Percentiles rank a stretch among this genome's conserved stretches.
These are phyloP conservation scores for Heterobasidion irregulare DNA, from an alignment of 1,284 basidiomycete genomes.

Conservation along the genomic window DNA sequence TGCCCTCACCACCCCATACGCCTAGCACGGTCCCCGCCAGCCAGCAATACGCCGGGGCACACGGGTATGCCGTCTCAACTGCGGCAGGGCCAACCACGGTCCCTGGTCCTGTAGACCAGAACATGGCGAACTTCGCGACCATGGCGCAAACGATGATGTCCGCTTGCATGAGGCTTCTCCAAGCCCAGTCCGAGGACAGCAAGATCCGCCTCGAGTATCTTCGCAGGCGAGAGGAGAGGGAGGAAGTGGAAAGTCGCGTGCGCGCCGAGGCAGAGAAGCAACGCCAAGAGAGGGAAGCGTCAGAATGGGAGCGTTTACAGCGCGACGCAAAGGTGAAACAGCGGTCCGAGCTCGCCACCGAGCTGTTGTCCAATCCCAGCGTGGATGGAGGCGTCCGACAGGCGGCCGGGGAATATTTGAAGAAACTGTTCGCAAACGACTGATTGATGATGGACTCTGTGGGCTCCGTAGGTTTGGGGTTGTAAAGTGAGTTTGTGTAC, in stretches of 20 bases:
- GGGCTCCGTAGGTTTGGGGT: too few species aligned
- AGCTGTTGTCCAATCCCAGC: constrained; percentile 43
- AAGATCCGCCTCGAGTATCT: constrained; percentile 46
- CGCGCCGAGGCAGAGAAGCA: constrained; percentile 40
- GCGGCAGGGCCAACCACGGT: background rate
- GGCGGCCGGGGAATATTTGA: constrained; percentile 61
- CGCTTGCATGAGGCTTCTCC: constrained; percentile 46
- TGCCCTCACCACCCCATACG: constrained; percentile 1
- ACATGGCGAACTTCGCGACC: constrained; percentile 19
- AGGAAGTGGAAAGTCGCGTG: constrained; percentile 42
- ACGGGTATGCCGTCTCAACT: background rate
- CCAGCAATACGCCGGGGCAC: background rate
- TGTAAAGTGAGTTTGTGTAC: too few species aligned
- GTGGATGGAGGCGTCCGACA: constrained; percentile 51
- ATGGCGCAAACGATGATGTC: constrained; percentile 44
- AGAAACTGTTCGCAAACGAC: constrained; percentile 36
- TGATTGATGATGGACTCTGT: constrained; percentile 2
- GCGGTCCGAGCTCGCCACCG: constrained; percentile 55
- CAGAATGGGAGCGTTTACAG: constrained; percentile 43
- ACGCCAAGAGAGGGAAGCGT: constrained; percentile 28
- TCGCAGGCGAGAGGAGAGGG: constrained; percentile 52
- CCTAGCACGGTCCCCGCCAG: background rate
- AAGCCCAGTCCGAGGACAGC: constrained; percentile 18
- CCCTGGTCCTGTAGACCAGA: constrained; percentile 7
- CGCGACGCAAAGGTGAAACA: constrained; percentile 44